A percentile compares a stretch with the other conserved stretches of the same genome.
Evolutionary conservation across 495 filamentous ascomycete species (phyloP).

Genomic region (Aspergillus mulundensis): DNA sequence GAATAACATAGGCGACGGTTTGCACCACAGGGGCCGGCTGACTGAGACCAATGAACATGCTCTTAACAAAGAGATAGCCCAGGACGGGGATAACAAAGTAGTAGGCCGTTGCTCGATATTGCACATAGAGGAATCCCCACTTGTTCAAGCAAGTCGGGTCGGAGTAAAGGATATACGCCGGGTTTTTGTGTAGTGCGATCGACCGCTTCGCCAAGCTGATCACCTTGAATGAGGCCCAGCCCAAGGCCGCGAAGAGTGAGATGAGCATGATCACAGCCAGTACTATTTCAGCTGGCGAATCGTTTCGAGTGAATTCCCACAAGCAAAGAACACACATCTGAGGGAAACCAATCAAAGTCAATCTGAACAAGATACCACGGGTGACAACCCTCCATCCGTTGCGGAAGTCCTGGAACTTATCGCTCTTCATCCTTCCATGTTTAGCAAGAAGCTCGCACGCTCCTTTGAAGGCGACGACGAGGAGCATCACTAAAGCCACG

Average conservation of each 20-base stretch:
- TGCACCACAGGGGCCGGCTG: conserved; percentile 73
- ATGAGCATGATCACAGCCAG: conserved; percentile 88
- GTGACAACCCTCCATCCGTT: conserved; percentile 83
- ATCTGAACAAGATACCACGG: conserved; percentile 87
- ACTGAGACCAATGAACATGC: conserved; percentile 83
- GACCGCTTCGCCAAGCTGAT: conserved; percentile 84
- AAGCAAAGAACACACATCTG: conserved; percentile 89
- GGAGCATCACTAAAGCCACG: conserved; percentile 64
- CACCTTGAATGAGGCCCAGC: conserved; percentile 86
- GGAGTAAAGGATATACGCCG: conserved; percentile 95
- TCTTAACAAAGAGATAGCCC: conserved; percentile 76
- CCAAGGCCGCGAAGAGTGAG: conserved; percentile 72
- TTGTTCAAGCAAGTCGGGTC: conserved; percentile 91
- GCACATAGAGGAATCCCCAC: conserved; percentile 98
- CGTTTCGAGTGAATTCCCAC: conserved; percentile 86
- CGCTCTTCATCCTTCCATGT: conserved; percentile 72
- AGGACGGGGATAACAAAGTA: conserved; percentile 90
- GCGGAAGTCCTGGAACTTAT: conserved; percentile 92
- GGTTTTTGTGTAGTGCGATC: conserved; percentile 88
- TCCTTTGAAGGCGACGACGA: conserved; percentile 75
- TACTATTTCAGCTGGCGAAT: conserved; percentile 84
- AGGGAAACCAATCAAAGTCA: conserved; percentile 88
- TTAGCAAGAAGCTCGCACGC: conserved; percentile 69
- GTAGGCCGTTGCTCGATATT: conserved; percentile 94
- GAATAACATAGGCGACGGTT: conserved; percentile 77